phyloP scores from a whole-genome alignment of 2,329 filamentous ascomycete genomes.

The Tolypocladium guangdongense region DNA sequence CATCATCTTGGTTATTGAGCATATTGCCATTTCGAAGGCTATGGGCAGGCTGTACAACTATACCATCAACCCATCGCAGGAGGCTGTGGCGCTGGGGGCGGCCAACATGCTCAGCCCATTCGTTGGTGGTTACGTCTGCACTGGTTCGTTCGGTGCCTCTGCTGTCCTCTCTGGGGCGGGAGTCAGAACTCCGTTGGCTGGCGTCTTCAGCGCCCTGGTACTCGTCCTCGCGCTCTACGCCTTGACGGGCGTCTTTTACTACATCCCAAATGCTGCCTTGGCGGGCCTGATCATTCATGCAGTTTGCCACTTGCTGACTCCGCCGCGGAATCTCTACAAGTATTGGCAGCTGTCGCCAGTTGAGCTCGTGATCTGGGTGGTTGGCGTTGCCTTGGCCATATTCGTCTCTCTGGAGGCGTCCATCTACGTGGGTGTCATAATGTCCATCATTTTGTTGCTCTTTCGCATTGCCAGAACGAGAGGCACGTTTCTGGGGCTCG shows the following conservation, averaged over 20 bases:
- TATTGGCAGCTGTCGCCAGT: slow-evolving; percentile 69
- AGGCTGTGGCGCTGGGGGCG: slow-evolving; percentile 67
- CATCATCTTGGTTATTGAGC: slow-evolving; percentile 70
- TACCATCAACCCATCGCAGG: slow-evolving; percentile 67
- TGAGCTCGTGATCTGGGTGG: slow-evolving; percentile 65
- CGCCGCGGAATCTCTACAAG: slow-evolving; percentile 62
- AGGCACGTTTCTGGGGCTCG: slow-evolving; percentile 35
- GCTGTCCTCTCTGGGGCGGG: slow-evolving; percentile 80
- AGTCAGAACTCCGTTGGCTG: slow-evolving; percentile 67
- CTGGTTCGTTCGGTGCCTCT: slow-evolving; percentile 49
- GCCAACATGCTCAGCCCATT: slow-evolving; percentile 68
- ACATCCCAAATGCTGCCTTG: slow-evolving; percentile 62
- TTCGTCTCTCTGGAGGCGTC: slow-evolving; percentile 39
- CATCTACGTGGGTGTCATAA: slow-evolving; percentile 36
- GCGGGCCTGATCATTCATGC: slow-evolving; percentile 76
- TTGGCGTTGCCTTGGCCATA: slow-evolving; percentile 51
- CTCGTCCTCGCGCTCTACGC: slow-evolving; percentile 71
- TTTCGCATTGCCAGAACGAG: slow-evolving; percentile 33
- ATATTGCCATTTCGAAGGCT: slow-evolving; percentile 75
- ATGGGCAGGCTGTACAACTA: slow-evolving; percentile 75
- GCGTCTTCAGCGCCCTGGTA: slow-evolving; percentile 65
- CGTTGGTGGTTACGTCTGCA: slow-evolving; percentile 43
- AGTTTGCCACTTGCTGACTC: slow-evolving; percentile 64
- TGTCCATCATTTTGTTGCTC: slow-evolving; percentile 31
- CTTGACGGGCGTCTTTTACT: slow-evolving; percentile 68